Percentiles rank a stretch among this genome's conserved stretches.
Evolutionary conservation across 768 basidiomycete species (phyloP).

Genomic region (Mycena vitilis): DNA sequence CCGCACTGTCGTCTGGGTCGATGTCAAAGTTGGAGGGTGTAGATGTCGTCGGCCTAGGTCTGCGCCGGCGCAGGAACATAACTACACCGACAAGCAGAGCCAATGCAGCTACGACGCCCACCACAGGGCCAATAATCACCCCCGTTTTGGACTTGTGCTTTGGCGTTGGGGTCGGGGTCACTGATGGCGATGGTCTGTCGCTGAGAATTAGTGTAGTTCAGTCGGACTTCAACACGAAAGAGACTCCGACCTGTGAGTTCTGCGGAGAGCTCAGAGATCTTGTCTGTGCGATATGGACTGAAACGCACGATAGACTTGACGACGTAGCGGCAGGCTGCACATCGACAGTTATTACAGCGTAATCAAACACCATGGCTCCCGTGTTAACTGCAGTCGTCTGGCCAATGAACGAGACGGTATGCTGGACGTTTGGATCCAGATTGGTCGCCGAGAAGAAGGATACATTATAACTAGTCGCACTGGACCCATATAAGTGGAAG

Average conservation of each 20-base stretch:
- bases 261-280: too few species aligned
- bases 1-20: not conserved
- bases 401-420: constrained; percentile 16
- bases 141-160: constrained; percentile 21
- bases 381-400: not conserved
- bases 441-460: constrained; percentile 23
- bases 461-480: constrained; percentile 1
- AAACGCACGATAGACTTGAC: too few species aligned
- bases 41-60: not conserved
- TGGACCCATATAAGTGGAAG: constrained; percentile 4
- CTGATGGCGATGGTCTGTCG: not conserved
- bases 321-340: not conserved
- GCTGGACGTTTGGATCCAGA: constrained; percentile 21
- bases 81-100: not conserved
- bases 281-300: too few species aligned
- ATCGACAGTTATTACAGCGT: too few species aligned
- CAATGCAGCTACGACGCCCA: constrained; percentile 18
- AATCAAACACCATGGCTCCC: constrained; percentile 17
- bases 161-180: constrained; percentile 1
- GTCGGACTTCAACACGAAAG: constrained; percentile 7
- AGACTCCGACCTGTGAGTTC: not conserved
- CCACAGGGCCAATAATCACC: constrained; percentile 12
- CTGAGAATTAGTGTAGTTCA: too few species aligned
- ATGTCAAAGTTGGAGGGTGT: not conserved
- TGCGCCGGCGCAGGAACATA: constrained; percentile 23